Conservation (phyloP, 257 asterid species). For the Thymus quinquecostatus region DNA sequence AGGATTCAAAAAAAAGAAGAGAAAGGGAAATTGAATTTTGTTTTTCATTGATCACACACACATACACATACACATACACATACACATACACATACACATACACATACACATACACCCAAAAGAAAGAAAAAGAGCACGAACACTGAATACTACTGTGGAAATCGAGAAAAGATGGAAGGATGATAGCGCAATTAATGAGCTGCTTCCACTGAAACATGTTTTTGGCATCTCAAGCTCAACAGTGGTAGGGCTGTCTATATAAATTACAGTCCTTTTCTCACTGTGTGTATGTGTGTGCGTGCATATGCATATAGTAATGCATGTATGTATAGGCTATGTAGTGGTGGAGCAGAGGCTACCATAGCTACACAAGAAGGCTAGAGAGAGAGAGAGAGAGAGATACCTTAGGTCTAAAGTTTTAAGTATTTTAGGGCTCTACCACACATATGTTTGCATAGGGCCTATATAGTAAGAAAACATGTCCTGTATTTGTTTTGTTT, state of each 20-base stretch:
- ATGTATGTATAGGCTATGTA: too few species aligned
- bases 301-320: not conserved
- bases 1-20: not conserved
- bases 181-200: conserved; percentile 37
- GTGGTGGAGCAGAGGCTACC: conserved; percentile 21
- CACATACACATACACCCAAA: not conserved
- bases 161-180: conserved; percentile 33
- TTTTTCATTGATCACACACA: not conserved
- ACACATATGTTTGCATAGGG: conserved; percentile 18
- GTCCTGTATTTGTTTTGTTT: conserved; percentile 32
- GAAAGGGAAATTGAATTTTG: not conserved
- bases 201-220: conserved; percentile 44
- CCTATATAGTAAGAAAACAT: conserved; percentile 31
- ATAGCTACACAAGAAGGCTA: conserved; percentile 24
- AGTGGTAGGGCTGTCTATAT: conserved; percentile 31
- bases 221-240: conserved; percentile 54
- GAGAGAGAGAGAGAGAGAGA: conserved; percentile 4
- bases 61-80: not conserved
- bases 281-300: conserved; percentile 5
- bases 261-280: conserved; percentile 33
- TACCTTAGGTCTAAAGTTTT: conserved; percentile 18
- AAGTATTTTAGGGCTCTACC: conserved; percentile 7
- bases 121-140: not conserved
- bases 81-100: too few species aligned
- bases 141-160: conserved; percentile 23